phyloP scores from a whole-genome alignment of 306 rosid genomes.

The Trifolium repens region DNA sequence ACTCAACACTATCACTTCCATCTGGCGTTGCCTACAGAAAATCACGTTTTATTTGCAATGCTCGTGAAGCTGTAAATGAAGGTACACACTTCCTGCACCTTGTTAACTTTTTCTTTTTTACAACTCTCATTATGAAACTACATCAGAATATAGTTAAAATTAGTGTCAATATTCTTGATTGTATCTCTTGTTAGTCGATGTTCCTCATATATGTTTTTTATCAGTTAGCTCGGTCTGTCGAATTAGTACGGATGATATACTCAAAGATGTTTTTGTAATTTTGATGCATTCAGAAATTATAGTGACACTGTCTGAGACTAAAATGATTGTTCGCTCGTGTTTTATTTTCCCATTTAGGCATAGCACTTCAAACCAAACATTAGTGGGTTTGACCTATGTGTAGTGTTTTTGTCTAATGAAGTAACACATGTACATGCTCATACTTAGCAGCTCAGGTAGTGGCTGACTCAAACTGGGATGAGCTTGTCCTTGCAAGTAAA shows the following conservation, averaged over 20 bases:
- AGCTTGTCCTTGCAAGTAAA: conserved; percentile 66
- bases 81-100: conserved; percentile 43
- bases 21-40: conserved; percentile 43
- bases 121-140: no score
- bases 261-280: no score
- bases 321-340: background rate
- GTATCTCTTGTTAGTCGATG: no score
- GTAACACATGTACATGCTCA: background rate
- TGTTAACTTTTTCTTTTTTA: background rate
- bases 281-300: no score
- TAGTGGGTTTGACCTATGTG: background rate
- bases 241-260: no score
- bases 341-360: background rate
- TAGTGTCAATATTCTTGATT: no score
- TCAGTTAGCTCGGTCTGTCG: no score
- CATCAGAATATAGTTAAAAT: no score
- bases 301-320: no score
- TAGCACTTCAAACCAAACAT: background rate
- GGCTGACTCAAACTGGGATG: conserved; percentile 77
- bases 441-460: conserved; percentile 71
- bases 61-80: conserved; percentile 68
- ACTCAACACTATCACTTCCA: conserved; percentile 29
- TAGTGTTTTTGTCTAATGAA: background rate
- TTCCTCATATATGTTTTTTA: no score
- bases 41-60: conserved; percentile 71